These are phyloP conservation scores for Nemania sp. DNA, from an alignment of 2,329 filamentous ascomycete genomes.

Conservation along the genomic window DNA sequence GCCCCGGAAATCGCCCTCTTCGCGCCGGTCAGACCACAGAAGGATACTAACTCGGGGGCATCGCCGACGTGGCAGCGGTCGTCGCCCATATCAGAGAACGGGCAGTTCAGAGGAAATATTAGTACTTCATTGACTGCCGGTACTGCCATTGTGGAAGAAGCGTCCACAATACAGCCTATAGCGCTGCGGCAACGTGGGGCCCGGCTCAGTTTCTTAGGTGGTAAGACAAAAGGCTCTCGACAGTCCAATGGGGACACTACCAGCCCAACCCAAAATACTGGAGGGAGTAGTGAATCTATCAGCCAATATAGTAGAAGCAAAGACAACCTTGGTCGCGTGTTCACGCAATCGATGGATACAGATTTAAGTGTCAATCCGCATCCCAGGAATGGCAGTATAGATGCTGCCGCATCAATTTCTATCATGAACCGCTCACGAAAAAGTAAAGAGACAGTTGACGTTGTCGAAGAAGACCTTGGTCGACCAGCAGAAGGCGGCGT, in stretches of 20 bases:
- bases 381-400: slow-evolving; percentile 29
- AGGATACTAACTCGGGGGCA: slow-evolving; percentile 45
- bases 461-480: slow-evolving; percentile 35
- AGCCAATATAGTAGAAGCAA: slow-evolving; percentile 42
- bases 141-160: slow-evolving; percentile 50
- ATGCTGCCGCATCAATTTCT: slow-evolving; percentile 30
- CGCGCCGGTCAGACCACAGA: slow-evolving; percentile 51
- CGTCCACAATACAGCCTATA: slow-evolving; percentile 55
- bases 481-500: slow-evolving; percentile 43
- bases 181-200: slow-evolving; percentile 55
- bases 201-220: slow-evolving; percentile 60
- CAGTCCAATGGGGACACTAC: slow-evolving; percentile 34
- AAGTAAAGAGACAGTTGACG: slow-evolving; percentile 37
- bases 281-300: slow-evolving; percentile 36
- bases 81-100: slow-evolving; percentile 38
- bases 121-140: slow-evolving; percentile 30
- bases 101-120: slow-evolving; percentile 28
- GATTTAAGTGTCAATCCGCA: slow-evolving; percentile 28
- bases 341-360: slow-evolving; percentile 44
- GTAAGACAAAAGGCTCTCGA: slow-evolving; percentile 51
- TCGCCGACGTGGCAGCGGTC: slow-evolving; percentile 46
- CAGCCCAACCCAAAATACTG: slow-evolving; percentile 35
- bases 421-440: slow-evolving; percentile 32
- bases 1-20: slow-evolving; percentile 68
- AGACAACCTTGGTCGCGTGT: slow-evolving; percentile 49